These are phyloP conservation scores for Colletotrichum scovillei DNA, from an alignment of 2,329 filamentous ascomycete species.

Conservation along the genomic window DNA sequence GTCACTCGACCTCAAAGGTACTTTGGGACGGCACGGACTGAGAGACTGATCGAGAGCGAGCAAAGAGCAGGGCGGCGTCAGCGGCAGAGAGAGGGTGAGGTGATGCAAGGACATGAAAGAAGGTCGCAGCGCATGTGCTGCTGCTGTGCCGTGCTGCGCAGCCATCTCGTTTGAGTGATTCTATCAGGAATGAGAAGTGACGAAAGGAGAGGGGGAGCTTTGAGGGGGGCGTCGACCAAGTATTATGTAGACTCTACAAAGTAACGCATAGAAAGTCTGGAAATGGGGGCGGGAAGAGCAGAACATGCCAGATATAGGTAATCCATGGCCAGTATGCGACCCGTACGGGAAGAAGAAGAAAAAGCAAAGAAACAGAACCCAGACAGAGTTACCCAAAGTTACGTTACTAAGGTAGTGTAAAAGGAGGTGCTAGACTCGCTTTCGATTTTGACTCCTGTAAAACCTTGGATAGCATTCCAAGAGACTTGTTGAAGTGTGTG, in stretches of 20 bases:
- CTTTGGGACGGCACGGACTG: background rate
- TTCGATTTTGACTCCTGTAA: background rate
- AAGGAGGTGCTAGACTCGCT: background rate
- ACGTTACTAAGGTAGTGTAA: background rate
- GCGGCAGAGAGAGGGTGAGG: background rate
- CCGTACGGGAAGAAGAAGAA: background rate
- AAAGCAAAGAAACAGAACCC: conserved; percentile 1
- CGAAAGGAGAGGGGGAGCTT: background rate
- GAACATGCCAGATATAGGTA: conserved; percentile 24
- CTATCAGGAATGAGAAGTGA: conserved; percentile 31
- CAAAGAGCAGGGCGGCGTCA: background rate
- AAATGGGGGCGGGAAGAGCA: conserved; percentile 2
- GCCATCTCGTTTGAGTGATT: conserved; percentile 33
- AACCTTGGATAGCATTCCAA: background rate
- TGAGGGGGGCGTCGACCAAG: background rate
- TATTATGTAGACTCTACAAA: background rate
- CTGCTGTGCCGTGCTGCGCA: conserved; percentile 15
- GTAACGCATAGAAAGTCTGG: too few species aligned
- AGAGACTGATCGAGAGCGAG: background rate
- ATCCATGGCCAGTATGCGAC: background rate
- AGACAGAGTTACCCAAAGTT: background rate
- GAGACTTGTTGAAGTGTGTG: too few species aligned
- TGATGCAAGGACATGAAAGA: background rate
- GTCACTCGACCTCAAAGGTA: conserved; percentile 28
- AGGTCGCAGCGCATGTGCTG: conserved; percentile 26